Conservation (phyloP, 768 basidiomycete species). For the Mycena galopus region DNA sequence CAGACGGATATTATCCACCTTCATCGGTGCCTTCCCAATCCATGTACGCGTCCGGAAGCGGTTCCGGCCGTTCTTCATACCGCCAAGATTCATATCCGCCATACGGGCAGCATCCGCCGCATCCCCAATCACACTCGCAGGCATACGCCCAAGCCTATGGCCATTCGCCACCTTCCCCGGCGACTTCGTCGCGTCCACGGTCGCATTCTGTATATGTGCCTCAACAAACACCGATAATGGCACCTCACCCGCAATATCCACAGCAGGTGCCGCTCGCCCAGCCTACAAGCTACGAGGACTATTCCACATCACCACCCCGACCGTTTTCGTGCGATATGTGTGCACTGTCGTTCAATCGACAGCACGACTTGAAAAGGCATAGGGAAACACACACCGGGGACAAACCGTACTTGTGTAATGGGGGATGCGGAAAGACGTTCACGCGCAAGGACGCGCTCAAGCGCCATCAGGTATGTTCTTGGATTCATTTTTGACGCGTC, state of each 20-base stretch:
- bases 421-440: slow-evolving; percentile 89
- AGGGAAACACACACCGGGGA: slow-evolving; percentile 88
- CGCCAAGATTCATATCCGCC: slow-evolving; percentile 48
- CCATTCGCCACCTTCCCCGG: slow-evolving; percentile 42
- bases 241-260: slow-evolving; percentile 46
- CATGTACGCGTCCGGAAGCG: slow-evolving; percentile 42
- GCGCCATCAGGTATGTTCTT: slow-evolving; percentile 78
- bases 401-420: slow-evolving; percentile 87
- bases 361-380: slow-evolving; percentile 89
- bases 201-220: slow-evolving; percentile 54
- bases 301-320: slow-evolving; percentile 69
- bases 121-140: slow-evolving; percentile 43
- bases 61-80: slow-evolving; percentile 46
- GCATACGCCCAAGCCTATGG: slow-evolving; percentile 25
- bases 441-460: slow-evolving; percentile 90
- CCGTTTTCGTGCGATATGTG: slow-evolving; percentile 82
- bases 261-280: slow-evolving; percentile 53
- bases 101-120: slow-evolving; percentile 45
- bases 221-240: slow-evolving; percentile 36
- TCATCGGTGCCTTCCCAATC: slow-evolving; percentile 34
- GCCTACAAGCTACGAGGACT: slow-evolving; percentile 57
- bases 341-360: slow-evolving; percentile 85
- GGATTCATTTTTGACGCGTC: slow-evolving; percentile 13
- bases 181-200: slow-evolving; percentile 49
- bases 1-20: slow-evolving; percentile 39